These are phyloP conservation scores for Aureobasidium mangrovei DNA, from an alignment of 2,329 filamentous ascomycete genomes.

Conservation along the genomic window DNA sequence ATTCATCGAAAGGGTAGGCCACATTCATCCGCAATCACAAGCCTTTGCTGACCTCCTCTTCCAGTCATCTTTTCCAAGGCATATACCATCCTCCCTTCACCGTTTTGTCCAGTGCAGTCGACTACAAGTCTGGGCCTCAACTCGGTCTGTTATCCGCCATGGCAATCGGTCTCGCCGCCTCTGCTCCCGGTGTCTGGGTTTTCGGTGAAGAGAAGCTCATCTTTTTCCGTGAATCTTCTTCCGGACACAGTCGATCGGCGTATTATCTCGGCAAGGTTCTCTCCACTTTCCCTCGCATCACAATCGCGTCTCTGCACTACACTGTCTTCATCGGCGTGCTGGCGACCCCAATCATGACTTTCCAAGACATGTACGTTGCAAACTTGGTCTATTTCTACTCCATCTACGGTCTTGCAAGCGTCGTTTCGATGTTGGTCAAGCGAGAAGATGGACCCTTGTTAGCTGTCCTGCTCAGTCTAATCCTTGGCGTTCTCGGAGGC, in stretches of 20 bases:
- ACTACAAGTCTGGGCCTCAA: conserved; percentile 44
- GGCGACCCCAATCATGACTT: conserved; percentile 43
- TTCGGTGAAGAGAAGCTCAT: conserved; percentile 50
- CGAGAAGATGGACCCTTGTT: conserved; percentile 50
- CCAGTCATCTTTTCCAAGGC: conserved; percentile 44
- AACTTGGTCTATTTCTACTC: conserved; percentile 51
- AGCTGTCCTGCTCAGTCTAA: conserved; percentile 31
- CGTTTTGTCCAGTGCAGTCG: conserved; percentile 43
- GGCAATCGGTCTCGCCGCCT: conserved; percentile 47
- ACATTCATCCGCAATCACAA: too few relatives aligned
- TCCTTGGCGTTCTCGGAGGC: conserved; percentile 21
- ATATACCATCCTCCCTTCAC: conserved; percentile 44
- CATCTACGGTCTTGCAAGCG: conserved; percentile 48
- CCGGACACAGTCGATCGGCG: conserved; percentile 47
- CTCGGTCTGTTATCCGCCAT: conserved; percentile 46
- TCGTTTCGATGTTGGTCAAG: conserved; percentile 45
- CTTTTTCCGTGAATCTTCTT: conserved; percentile 47
- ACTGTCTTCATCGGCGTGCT: conserved; percentile 43
- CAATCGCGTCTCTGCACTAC: conserved; percentile 47
- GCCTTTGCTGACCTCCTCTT: too few relatives aligned
- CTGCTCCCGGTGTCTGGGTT: conserved; percentile 47
- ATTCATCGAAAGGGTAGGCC: conserved; percentile 33
- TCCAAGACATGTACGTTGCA: conserved; percentile 39
- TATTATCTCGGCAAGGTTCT: conserved; percentile 51
- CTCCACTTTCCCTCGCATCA: conserved; percentile 44